phyloP scores from a whole-genome alignment of 805 yeast genomes.

The Myxozyma kluyveri region DNA sequence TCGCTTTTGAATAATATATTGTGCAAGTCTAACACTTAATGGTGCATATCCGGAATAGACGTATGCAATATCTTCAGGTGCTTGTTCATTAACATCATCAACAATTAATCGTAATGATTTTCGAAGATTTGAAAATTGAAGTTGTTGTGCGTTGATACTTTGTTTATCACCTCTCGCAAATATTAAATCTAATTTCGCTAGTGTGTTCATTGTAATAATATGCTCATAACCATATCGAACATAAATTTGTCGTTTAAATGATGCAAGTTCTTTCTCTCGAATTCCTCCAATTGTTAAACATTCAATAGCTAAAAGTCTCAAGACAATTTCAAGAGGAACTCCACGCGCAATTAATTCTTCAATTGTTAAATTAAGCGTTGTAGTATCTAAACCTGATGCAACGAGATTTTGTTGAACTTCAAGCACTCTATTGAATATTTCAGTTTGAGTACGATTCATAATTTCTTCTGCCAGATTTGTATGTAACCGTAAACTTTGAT shows the following conservation, averaged over 20 bases:
- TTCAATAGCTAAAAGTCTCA: slow-evolving; percentile 57
- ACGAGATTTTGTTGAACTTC: slow-evolving; percentile 71
- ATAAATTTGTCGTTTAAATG: slow-evolving; percentile 53
- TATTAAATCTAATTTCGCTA: slow-evolving; percentile 51
- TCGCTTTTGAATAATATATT: slow-evolving; percentile 59
- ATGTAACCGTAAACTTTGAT: slow-evolving; percentile 63
- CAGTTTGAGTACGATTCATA: slow-evolving; percentile 27
- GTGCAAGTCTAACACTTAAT: slow-evolving; percentile 63
- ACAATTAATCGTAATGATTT: slow-evolving; percentile 38
- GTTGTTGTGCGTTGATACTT: slow-evolving; percentile 31
- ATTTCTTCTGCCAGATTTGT: slow-evolving; percentile 31
- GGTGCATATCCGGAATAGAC: slow-evolving; percentile 85
- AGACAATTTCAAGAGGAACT: slow-evolving; percentile 44
- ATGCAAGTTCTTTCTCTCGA: slow-evolving; percentile 58
- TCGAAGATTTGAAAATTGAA: slow-evolving; percentile 51
- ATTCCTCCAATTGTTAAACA: slow-evolving; percentile 68
- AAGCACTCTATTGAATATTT: slow-evolving; percentile 46
- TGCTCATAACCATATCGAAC: slow-evolving; percentile 64
- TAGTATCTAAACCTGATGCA: slow-evolving; percentile 47
- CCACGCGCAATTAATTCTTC: slow-evolving; percentile 51
- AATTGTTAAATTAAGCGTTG: slow-evolving; percentile 43
- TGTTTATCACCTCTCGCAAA: slow-evolving; percentile 33
- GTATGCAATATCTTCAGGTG: slow-evolving; percentile 53
- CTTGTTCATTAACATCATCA: slow-evolving; percentile 39
- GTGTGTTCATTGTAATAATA: slow-evolving; percentile 47